Evolutionary conservation across 2,329 filamentous ascomycete genomes (phyloP).

Genomic region (Fusarium liriodendri): DNA sequence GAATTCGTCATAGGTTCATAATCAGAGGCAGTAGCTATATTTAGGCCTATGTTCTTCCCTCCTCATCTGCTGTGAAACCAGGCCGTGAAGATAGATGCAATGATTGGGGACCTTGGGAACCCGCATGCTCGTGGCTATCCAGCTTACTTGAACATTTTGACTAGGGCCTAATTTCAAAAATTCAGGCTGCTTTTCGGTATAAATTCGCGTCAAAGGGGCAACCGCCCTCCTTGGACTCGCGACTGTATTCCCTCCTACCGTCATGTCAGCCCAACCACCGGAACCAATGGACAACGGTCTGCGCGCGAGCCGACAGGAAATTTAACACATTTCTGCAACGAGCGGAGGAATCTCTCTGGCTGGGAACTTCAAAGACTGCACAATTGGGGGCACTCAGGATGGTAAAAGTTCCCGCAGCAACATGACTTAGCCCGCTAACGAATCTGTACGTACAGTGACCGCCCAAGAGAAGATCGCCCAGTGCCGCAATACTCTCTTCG

Average conservation of each 20-base stretch:
- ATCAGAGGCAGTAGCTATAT: background rate
- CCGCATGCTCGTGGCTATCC: background rate
- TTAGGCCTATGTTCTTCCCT: background rate
- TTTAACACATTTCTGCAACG: background rate
- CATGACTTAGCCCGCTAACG: background rate
- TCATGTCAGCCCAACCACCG: background rate
- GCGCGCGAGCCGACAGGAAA: background rate
- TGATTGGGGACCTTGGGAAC: background rate
- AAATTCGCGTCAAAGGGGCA: background rate
- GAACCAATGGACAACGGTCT: background rate
- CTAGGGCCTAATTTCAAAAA: background rate
- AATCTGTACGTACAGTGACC: background rate
- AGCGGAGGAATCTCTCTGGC: background rate
- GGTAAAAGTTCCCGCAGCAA: background rate
- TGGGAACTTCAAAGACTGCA: background rate
- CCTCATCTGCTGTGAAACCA: background rate
- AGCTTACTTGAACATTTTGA: background rate
- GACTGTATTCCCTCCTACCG: background rate
- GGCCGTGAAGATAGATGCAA: background rate
- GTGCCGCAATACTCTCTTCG: background rate
- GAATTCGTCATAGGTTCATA: background rate
- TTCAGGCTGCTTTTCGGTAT: background rate
- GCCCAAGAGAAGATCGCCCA: background rate
- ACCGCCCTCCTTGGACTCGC: background rate
- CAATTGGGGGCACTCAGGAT: background rate